A percentile compares a stretch with the other conserved stretches of the same genome.
Evolutionary conservation across 129 eudicot species (phyloP).

Genomic region (Lactuca sativa): DNA sequence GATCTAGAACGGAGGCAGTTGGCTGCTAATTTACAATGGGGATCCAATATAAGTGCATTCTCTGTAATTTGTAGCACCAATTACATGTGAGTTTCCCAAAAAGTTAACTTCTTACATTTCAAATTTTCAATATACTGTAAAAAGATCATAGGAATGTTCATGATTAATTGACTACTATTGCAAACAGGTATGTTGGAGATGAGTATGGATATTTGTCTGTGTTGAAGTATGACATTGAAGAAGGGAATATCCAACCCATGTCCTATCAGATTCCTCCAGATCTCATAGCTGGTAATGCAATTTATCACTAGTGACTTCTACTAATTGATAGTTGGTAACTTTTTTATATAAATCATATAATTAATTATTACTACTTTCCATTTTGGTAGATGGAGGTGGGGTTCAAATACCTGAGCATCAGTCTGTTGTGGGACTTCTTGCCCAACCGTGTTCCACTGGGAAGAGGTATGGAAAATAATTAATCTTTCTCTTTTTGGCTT

Average conservation of each 20-base stretch:
- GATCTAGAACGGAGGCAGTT: slow-evolving; percentile 70
- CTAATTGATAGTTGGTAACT: slow-evolving; percentile 19
- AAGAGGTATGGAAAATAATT: slow-evolving; percentile 47
- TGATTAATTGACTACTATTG: slow-evolving; percentile 12
- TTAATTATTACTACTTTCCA: slow-evolving; percentile 13
- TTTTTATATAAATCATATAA: not conserved
- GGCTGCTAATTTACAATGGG: slow-evolving; percentile 70
- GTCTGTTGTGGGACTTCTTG: slow-evolving; percentile 79
- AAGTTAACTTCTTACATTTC: not conserved
- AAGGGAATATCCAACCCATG: slow-evolving; percentile 52
- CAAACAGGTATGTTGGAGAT: slow-evolving; percentile 80
- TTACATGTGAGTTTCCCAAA: slow-evolving; percentile 59
- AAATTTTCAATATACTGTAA: not conserved
- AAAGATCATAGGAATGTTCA: slow-evolving; percentile 15
- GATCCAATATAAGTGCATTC: slow-evolving; percentile 83
- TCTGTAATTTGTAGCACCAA: slow-evolving; percentile 60
- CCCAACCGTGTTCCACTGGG: slow-evolving; percentile 85
- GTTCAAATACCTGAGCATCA: slow-evolving; percentile 56
- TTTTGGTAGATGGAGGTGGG: slow-evolving; percentile 65
- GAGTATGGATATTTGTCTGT: slow-evolving; percentile 84
- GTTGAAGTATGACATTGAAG: slow-evolving; percentile 68
- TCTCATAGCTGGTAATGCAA: slow-evolving; percentile 71
- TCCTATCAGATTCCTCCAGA: slow-evolving; percentile 74
- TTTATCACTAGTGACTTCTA: not conserved
- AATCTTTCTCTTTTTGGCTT: not conserved